Evolutionary conservation across 441 rosid genomes (phyloP), one percentile per base, ranked within the genome.

Genomic region (Pelargonium australe): DNA sequence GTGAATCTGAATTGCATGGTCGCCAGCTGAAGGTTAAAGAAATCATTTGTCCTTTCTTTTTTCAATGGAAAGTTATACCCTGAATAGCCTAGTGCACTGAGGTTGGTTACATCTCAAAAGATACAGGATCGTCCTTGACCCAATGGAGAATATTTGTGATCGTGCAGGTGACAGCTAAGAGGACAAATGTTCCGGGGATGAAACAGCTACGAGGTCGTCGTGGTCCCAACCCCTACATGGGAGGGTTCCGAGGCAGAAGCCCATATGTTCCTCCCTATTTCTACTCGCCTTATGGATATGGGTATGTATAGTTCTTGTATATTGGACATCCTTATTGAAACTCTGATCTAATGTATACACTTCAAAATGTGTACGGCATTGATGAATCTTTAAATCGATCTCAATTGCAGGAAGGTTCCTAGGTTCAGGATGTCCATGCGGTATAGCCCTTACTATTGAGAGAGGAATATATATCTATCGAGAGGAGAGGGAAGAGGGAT

Each of bases 1-100:
- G 87, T 75, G 95, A 89, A 78, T 79, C 95, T 23, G 95, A 89
- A 63, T 77, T 89, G 68, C 95, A 89, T 70, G 92, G 95, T 65
- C 95, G 95, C 51, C 92, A 85, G 73, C 75, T 89, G 51, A 89
- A 89, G 92, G 95, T 89, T 20, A 55, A 64, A 73, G 31, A 74
- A 67, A 55, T 57, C 75, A 23, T 10, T 12, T 25, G 49, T 66
- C 40, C 43, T 57, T 7, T 7, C 31, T 53, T 64, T 44, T 37
- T 67, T 66, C 45, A 64, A 19, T 43, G 14, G 60, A 37, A 58
- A 70, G 11, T 65, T 25, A 19, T 37, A 13, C 20, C 7, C 23
- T 10, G 71, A 79, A 67, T 77, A 57, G 17, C 65, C 1, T 61
- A 37, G 47, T 72, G 58, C 40, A 63, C 20, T 73, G 19, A 14